Percentiles rank a stretch among this genome's conserved stretches.
Conservation (phyloP, 2,329 filamentous ascomycete species). For the Triangularia setosa region DNA sequence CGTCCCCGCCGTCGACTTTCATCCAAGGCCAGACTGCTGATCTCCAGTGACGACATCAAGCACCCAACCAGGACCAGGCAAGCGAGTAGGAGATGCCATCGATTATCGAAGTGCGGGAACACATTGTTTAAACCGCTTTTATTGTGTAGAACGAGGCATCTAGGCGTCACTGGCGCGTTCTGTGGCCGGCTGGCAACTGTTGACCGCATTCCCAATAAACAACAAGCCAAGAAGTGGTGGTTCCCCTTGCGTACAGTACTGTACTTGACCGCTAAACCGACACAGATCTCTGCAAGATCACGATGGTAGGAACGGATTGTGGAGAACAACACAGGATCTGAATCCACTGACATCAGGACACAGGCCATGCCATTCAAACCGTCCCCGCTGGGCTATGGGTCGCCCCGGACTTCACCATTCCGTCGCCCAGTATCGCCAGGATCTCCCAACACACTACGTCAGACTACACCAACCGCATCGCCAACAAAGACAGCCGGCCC, state of each 20-base stretch:
- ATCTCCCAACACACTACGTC: constrained; percentile 62
- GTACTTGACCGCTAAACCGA: neutral
- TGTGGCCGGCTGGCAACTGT: neutral
- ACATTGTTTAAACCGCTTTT: neutral
- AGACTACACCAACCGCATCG: constrained; percentile 61
- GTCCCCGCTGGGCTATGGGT: constrained; percentile 67
- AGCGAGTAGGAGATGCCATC: neutral
- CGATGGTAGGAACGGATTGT: constrained; percentile 1
- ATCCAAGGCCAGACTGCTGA: neutral
- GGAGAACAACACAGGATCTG: neutral
- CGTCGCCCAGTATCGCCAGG: constrained; percentile 58
- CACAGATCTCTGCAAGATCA: neutral
- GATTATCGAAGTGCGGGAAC: neutral
- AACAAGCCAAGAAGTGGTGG: neutral
- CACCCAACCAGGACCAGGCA: neutral
- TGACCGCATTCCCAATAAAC: neutral
- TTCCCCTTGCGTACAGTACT: neutral
- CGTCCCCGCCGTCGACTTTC: neutral
- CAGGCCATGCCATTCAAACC: constrained; percentile 62
- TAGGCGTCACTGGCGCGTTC: neutral
- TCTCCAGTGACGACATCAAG: constrained; percentile 5
- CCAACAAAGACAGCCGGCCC: constrained; percentile 46
- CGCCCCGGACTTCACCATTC: constrained; percentile 63
- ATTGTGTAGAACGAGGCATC: neutral
- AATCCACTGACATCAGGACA: constrained; percentile 23